These are phyloP conservation scores for Trametes maxima DNA, from an alignment of 768 basidiomycete species.

Conservation along the genomic window DNA sequence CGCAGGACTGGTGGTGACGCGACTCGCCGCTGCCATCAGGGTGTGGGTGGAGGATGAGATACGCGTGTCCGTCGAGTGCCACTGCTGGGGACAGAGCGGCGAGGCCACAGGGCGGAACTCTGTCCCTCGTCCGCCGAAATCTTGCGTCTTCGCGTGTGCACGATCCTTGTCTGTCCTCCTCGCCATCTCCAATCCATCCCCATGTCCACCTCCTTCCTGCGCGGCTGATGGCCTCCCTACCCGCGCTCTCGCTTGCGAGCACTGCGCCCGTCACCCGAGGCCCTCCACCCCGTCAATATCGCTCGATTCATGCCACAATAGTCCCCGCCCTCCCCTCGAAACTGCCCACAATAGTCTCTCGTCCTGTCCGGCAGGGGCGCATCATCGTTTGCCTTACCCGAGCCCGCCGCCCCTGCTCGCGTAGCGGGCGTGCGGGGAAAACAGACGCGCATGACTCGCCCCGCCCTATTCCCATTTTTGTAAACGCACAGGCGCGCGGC, in stretches of 20 bases:
- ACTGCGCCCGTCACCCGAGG: not conserved
- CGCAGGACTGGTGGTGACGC: not conserved
- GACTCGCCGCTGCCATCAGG: not conserved
- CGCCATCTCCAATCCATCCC: not conserved
- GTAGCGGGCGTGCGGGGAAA: not conserved
- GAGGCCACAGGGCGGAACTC: slow-evolving; percentile 18
- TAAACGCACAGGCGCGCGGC: not conserved
- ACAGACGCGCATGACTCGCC: not conserved
- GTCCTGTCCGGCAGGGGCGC: not conserved
- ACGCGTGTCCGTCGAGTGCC: slow-evolving; percentile 14
- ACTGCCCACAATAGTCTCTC: slow-evolving; percentile 6
- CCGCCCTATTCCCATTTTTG: not conserved
- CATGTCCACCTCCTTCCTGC: too few relatives aligned
- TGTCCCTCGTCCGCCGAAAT: slow-evolving; percentile 16
- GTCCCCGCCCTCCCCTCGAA: slow-evolving; percentile 3
- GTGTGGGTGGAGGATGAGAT: slow-evolving; percentile 12
- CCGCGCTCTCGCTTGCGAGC: slow-evolving; percentile 1
- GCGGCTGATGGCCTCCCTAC: not conserved
- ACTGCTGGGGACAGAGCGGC: not conserved
- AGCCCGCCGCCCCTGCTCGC: not conserved
- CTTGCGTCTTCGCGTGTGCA: not conserved
- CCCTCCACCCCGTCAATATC: not conserved
- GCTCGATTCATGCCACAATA: slow-evolving; percentile 12
- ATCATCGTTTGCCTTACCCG: not conserved
- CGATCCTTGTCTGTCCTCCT: not conserved